A percentile compares a stretch with the other conserved stretches of the same genome.
Evolutionary conservation across 2,329 filamentous ascomycete genomes (phyloP).

Genomic region (Clonostachys solani): DNA sequence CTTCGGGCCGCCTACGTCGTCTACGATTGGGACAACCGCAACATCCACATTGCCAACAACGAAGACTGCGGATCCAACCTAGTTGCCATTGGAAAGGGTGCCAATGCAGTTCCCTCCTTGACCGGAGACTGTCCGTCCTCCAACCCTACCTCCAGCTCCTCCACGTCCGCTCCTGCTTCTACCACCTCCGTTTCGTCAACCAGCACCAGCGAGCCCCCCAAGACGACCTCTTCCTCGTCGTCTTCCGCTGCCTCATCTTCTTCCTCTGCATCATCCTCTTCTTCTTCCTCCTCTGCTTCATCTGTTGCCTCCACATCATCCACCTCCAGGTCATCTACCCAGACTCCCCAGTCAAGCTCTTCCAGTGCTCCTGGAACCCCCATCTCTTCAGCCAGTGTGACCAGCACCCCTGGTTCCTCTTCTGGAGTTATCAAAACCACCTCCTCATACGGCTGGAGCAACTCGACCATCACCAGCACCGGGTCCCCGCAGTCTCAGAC

Average conservation of each 20-base stretch:
- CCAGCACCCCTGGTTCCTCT: background rate
- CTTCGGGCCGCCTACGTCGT: conserved; percentile 38
- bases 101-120: conserved; percentile 25
- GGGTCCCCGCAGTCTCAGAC: background rate
- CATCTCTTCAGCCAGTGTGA: background rate
- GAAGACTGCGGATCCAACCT: conserved; percentile 31
- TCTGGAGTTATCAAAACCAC: background rate
- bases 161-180: background rate
- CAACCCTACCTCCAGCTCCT: conserved; percentile 5
- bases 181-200: background rate
- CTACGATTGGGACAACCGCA: conserved; percentile 33
- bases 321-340: background rate
- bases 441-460: background rate
- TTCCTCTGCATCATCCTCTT: background rate
- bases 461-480: background rate
- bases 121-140: conserved; percentile 19
- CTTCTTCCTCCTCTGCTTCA: background rate
- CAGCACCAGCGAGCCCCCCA: background rate
- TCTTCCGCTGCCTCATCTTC: background rate
- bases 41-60: conserved; percentile 28
- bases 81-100: conserved; percentile 29
- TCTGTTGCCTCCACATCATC: background rate
- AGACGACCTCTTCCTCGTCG: too few species aligned
- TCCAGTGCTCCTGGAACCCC: background rate
- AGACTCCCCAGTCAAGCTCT: background rate